These are phyloP conservation scores for Geranomyces michiganensis DNA, from an alignment of 192 early-diverging fungal species.

Conservation along the genomic window DNA sequence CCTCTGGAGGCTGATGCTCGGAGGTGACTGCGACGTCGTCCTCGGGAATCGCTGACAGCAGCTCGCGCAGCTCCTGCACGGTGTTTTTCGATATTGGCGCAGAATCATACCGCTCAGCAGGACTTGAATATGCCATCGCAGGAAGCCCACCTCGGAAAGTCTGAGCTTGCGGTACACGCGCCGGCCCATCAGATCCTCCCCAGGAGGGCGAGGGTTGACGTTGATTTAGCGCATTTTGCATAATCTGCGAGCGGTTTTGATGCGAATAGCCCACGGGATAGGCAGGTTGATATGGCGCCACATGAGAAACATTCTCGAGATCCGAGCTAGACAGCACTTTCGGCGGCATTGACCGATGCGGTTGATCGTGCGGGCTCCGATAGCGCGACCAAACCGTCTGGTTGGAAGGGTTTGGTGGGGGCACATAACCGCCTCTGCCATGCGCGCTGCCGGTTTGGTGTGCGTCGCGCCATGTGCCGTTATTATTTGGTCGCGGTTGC, in stretches of 20 bases:
- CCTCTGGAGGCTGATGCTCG: constrained; percentile 25
- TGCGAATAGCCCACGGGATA: neutral
- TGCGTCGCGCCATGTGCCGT: too few relatives aligned
- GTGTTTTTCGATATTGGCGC: neutral
- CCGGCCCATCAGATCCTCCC: neutral
- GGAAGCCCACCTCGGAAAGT: neutral
- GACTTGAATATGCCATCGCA: neutral
- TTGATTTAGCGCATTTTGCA: neutral
- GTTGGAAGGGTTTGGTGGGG: neutral
- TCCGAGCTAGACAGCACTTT: neutral
- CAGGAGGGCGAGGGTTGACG: neutral
- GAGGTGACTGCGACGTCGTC: constrained; percentile 11
- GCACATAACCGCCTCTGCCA: neutral
- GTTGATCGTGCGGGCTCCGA: neutral
- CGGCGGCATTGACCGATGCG: neutral
- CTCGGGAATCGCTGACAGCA: constrained; percentile 20
- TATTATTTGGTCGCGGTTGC: neutral
- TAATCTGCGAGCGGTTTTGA: neutral
- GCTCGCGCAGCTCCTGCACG: constrained; percentile 27
- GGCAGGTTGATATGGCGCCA: neutral
- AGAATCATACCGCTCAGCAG: neutral
- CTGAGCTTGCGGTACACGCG: neutral
- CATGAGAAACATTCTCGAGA: neutral
- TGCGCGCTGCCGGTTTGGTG: neutral
- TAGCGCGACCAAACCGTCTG: neutral